A percentile compares a stretch with the other conserved stretches of the same genome.
Conservation (phyloP, 768 basidiomycete genomes). For the Bullera alba region DNA sequence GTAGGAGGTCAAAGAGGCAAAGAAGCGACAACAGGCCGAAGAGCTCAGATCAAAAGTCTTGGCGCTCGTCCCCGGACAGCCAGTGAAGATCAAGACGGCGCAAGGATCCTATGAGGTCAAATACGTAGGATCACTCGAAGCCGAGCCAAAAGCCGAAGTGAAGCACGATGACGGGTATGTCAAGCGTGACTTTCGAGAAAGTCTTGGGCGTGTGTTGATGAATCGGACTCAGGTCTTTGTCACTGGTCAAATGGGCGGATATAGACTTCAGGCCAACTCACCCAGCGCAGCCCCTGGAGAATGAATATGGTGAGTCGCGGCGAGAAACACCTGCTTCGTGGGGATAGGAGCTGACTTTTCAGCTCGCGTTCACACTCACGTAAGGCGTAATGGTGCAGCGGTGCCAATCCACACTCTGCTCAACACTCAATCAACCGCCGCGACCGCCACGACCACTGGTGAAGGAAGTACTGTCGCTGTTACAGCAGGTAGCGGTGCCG, state of each 20-base stretch:
- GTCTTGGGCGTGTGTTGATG: neutral
- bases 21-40: slow-evolving; percentile 67
- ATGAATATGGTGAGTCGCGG: slow-evolving; percentile 33
- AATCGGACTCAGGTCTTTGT: neutral
- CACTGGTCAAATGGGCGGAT: slow-evolving; percentile 9
- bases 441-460: too few relatives aligned
- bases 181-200: neutral
- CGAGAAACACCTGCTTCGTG: too few relatives aligned
- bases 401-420: neutral
- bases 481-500: too few relatives aligned
- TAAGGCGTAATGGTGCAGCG: neutral
- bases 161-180: slow-evolving; percentile 13
- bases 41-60: slow-evolving; percentile 65
- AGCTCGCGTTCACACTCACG: slow-evolving; percentile 8
- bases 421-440: too few relatives aligned
- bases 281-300: slow-evolving; percentile 13
- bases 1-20: slow-evolving; percentile 62
- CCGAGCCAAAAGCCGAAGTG: slow-evolving; percentile 11
- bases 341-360: neutral
- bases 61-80: slow-evolving; percentile 61
- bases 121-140: slow-evolving; percentile 48
- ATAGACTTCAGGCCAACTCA: slow-evolving; percentile 25
- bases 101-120: slow-evolving; percentile 82
- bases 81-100: slow-evolving; percentile 76
- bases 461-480: too few relatives aligned